These are phyloP conservation scores for Arxiozyma bovina DNA, from an alignment of 1,139 yeast species.

Conservation along the genomic window DNA sequence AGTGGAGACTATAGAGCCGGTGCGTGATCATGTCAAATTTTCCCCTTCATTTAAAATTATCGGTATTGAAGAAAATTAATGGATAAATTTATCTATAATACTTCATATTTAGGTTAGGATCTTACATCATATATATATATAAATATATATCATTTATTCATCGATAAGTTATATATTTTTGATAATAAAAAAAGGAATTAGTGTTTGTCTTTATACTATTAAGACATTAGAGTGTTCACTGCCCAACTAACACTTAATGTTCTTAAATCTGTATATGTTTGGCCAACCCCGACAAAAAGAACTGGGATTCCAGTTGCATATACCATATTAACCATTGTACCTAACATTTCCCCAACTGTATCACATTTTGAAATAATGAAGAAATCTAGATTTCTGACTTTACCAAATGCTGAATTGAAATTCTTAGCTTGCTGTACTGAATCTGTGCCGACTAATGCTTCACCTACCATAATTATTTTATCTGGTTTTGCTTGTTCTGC, in stretches of 20 bases:
- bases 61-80: conserved; percentile 32
- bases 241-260: conserved; percentile 92
- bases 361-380: conserved; percentile 93
- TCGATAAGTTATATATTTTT: background rate
- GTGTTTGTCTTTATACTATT: conserved; percentile 4
- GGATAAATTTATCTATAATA: background rate
- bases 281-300: conserved; percentile 92
- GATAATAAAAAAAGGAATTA: background rate
- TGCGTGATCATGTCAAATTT: conserved; percentile 44
- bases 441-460: conserved; percentile 94
- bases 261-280: conserved; percentile 89
- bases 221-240: conserved; percentile 70
- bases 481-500: conserved; percentile 95
- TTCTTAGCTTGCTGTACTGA: conserved; percentile 92
- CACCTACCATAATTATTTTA: conserved; percentile 97
- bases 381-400: conserved; percentile 70
- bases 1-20: conserved; percentile 62
- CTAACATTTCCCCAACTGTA: conserved; percentile 94
- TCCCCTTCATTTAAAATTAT: conserved; percentile 52
- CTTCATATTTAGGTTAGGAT: background rate
- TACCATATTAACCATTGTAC: conserved; percentile 96
- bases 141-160: background rate
- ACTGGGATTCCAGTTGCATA: conserved; percentile 95
- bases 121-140: background rate
- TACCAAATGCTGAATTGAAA: conserved; percentile 89